Percentiles rank a stretch among this genome's conserved stretches.
Conservation (phyloP, 75 land plant genomes). For the Ceratopteris richardii region DNA sequence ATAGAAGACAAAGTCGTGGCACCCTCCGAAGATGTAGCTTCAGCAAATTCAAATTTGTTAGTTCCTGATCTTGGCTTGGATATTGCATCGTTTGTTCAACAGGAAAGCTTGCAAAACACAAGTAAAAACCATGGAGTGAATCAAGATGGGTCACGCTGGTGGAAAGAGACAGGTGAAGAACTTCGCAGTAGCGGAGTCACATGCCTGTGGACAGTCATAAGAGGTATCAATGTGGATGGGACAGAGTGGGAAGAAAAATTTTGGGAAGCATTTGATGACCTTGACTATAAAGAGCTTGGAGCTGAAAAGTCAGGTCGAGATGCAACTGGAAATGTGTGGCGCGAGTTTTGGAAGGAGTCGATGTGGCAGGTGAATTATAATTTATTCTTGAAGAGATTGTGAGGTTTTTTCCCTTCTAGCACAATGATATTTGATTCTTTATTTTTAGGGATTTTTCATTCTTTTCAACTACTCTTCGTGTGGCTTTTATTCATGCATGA, state of each 20-base stretch:
- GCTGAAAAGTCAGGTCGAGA: slow-evolving; percentile 97
- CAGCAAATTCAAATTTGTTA: slow-evolving; percentile 1
- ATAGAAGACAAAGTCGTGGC: slow-evolving; percentile 24
- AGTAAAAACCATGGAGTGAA: slow-evolving; percentile 33
- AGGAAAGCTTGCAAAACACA: slow-evolving; percentile 14
- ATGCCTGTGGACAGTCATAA: slow-evolving; percentile 74
- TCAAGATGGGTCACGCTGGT: slow-evolving; percentile 94
- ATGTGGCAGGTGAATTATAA: slow-evolving; percentile 98
- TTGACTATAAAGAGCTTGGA: slow-evolving; percentile 92
- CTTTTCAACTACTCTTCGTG: too few species aligned
- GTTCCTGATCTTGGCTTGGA: slow-evolving; percentile 25
- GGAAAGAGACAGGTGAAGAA: slow-evolving; percentile 89
- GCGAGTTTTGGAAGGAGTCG: slow-evolving; percentile 91
- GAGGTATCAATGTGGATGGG: slow-evolving; percentile 78
- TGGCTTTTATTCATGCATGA: too few species aligned
- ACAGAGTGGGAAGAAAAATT: slow-evolving; percentile 96
- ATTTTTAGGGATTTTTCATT: too few species aligned
- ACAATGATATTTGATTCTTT: too few species aligned
- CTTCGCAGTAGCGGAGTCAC: slow-evolving; percentile 66
- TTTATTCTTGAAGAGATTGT: too few species aligned
- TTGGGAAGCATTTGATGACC: slow-evolving; percentile 92
- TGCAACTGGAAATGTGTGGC: slow-evolving; percentile 91
- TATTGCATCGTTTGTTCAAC: slow-evolving; percentile 52
- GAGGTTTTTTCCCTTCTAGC: too few species aligned
- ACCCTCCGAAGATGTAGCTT: slow-evolving; percentile 30